phyloP scores from a whole-genome alignment of 306 rosid species.

The Betula pendula region DNA sequence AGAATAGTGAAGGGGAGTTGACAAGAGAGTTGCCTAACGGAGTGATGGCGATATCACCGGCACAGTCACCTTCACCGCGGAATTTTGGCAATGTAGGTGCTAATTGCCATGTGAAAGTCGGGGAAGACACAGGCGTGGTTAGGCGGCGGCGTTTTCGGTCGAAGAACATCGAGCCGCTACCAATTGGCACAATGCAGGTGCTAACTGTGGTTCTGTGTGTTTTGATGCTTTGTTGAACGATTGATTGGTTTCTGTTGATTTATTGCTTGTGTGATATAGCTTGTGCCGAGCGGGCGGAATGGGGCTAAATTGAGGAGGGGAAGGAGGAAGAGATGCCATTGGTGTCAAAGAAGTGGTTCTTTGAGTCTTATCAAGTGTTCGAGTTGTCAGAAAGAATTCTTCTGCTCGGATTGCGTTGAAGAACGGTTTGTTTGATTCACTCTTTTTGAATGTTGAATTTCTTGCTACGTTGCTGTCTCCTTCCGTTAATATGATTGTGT shows the following conservation, averaged over 20 bases:
- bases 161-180: constrained; percentile 73
- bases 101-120: constrained; percentile 51
- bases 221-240: constrained; percentile 1
- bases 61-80: constrained; percentile 40
- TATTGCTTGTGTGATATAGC: constrained; percentile 32
- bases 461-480: constrained; percentile 19
- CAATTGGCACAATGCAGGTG: constrained; percentile 66
- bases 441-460: constrained; percentile 16
- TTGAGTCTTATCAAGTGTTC: constrained; percentile 68
- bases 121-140: constrained; percentile 37
- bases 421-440: constrained; percentile 55
- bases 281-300: constrained; percentile 44
- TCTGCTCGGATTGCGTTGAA: constrained; percentile 87
- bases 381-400: constrained; percentile 72
- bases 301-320: constrained; percentile 49
- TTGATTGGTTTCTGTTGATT: constrained; percentile 16
- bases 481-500: neutral
- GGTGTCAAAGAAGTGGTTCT: constrained; percentile 75
- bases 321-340: constrained; percentile 79
- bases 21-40: constrained; percentile 85
- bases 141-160: constrained; percentile 73
- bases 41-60: constrained; percentile 78
- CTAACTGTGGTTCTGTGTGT: neutral
- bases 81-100: constrained; percentile 63
- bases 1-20: constrained; percentile 47